Percentiles rank a stretch among this genome's conserved stretches.
phyloP scores from a whole-genome alignment of 2,329 filamentous ascomycete genomes.

The Aspergillus amoenus region DNA sequence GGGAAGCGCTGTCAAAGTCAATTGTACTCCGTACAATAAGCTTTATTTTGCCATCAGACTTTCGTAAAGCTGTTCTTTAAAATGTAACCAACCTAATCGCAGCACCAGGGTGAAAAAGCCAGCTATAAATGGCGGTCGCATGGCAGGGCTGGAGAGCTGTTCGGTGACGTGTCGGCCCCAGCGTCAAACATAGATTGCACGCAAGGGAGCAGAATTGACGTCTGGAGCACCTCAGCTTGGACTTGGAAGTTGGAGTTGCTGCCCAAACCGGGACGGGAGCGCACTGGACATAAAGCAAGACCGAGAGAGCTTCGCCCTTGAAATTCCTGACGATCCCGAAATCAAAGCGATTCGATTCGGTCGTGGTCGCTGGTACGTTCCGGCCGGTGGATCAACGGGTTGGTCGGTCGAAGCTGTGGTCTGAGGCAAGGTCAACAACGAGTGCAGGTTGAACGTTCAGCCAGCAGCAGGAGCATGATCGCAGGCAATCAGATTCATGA shows the following conservation, averaged over 20 bases:
- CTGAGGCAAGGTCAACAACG: not conserved
- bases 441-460: not conserved
- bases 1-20: too few species aligned
- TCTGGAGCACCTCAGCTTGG: not conserved
- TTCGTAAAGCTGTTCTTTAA: not conserved
- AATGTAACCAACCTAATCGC: too few species aligned
- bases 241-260: not conserved
- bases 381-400: not conserved
- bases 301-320: not conserved
- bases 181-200: not conserved
- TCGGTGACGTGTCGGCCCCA: constrained; percentile 8
- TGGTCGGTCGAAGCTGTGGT: not conserved
- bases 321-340: not conserved
- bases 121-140: not conserved
- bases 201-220: not conserved
- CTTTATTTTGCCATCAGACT: too few species aligned
- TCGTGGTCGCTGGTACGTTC: not conserved
- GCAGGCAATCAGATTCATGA: not conserved
- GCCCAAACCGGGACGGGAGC: not conserved
- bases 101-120: not conserved
- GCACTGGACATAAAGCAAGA: not conserved
- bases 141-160: not conserved
- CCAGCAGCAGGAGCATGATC: not conserved
- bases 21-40: too few species aligned
- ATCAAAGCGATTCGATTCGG: not conserved